Evolutionary conservation across 129 eudicot genomes (phyloP).

Genomic region (Saposhnikovia divaricata): DNA sequence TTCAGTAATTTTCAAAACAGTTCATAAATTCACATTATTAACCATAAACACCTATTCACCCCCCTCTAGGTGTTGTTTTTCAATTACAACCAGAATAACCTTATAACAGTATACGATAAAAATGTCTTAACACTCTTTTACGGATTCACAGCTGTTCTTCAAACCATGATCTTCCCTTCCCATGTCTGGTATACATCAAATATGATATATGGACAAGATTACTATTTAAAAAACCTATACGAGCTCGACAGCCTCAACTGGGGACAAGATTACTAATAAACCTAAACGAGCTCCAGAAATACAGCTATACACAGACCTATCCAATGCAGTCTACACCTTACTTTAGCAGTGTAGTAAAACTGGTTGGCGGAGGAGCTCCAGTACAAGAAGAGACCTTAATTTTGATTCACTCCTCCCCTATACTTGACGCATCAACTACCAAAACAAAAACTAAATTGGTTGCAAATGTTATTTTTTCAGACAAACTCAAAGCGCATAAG

Average conservation of each 20-base stretch:
- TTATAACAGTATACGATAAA: too few species aligned
- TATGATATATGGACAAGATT: neutral
- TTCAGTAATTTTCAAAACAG: too few species aligned
- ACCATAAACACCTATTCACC: too few species aligned
- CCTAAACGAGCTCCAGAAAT: neutral
- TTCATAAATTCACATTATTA: too few species aligned
- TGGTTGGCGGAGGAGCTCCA: neutral
- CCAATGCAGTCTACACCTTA: neutral
- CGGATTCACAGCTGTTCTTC: neutral
- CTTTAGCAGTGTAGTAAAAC: neutral
- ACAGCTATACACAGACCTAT: neutral
- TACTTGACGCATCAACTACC: neutral
- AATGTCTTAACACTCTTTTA: neutral
- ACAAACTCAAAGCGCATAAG: slow-evolving; percentile 61
- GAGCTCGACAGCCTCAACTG: neutral
- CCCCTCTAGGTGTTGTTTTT: too few species aligned
- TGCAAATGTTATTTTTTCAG: neutral
- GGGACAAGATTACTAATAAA: neutral
- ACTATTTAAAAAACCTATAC: neutral
- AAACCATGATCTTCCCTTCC: neutral
- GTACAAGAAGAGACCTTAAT: neutral
- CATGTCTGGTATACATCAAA: neutral
- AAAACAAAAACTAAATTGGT: neutral
- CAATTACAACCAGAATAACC: too few species aligned
- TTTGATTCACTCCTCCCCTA: neutral